Evolutionary conservation across 179 eudicot species (phyloP), one percentile per base, ranked within the genome.

Genomic region (Pouteria campechiana): DNA sequence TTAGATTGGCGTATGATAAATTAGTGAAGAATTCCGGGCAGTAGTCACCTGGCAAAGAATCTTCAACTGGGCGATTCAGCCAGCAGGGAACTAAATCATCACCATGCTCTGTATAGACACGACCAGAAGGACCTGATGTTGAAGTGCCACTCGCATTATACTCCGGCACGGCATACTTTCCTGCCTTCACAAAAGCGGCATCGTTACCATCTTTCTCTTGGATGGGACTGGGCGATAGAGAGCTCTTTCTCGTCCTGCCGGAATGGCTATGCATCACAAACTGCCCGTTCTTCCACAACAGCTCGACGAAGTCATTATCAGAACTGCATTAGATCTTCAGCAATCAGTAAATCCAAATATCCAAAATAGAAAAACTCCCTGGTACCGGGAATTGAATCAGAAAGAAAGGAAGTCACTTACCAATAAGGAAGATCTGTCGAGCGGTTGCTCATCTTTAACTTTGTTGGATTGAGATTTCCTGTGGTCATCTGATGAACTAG

Each of bases 241-340:
- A 52, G 54, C 37, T 46, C 54, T 52, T 85, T 53, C 54, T 67
- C 46, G 51, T 50, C 63, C 64, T 78, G 63, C 67, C 66, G 12
- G 85, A 61, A 54, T 67, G 81, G 36, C 83, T 78, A 68, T 85
- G 93, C 78, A 76, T 74, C 77, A 72, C 47, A 48, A 78, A 39
- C 63, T 69, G 73, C 33, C 89, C 94, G 61, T 73, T 80, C 44
- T 69, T 78, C 78, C 87, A 84, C 24, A 78, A 78, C 55, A 89
- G 70, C 57, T 89, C 83, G 21, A 72, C 54, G 28, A 68, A 61
- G 14, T 72, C 77, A 48, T 67, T 43, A 32, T 58, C 68, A 28
- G 61, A 63, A 51, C 90, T 79, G n/a, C n/a, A n/a, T n/a, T n/a
- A n/a, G n/a, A n/a, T n/a, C n/a, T n/a, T n/a, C n/a, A n/a, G n/a